Base-by-base conservation (phyloP, 805 yeast genomes). In the Candida jianshihensis region DNA sequence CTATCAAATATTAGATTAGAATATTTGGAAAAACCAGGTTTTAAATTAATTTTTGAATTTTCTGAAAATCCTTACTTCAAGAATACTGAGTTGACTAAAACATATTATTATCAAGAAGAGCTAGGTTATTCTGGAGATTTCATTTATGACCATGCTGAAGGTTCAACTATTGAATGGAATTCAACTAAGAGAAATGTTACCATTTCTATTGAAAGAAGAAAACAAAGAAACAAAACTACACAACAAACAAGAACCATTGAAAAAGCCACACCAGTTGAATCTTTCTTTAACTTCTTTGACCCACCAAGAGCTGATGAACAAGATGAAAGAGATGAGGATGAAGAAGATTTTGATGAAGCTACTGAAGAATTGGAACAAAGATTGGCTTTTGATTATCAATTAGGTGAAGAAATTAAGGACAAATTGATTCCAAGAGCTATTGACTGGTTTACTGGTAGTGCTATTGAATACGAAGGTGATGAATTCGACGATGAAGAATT, bases 381-480 rank as follows among this genome's bases (percentile, higher is more conserved):
- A 56, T 71, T 92, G 53, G 96, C 88, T 51, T 68, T 85, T 51
- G 98, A 92, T 64, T 92, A 92, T 67, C 92, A 88, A 56, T 71
- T 92, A 44, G 98, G 97, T 44, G 98, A 92, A 64, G 89, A 89
- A 54, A 76, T 92, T 59, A 92, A 92, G 69, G 97, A 92, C 61
- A 84, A 92, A 61, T 73, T 92, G 57, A 81, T 92, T 44, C 97
- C 97, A 44, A 79, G 96, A 57, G 97, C 97, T 35, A 75, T 92
- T 53, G 97, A 90, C 60, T 92, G 98, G 97, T 92, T 88, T 61
- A 90, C 98, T 9, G 98, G 98, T 33, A 87, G 87, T 47, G 98
- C 98, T 18, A 72, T 90, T 40, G 95, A 84, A 39, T 75, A 73
- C 12, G 87, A 71, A 9, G 85, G 73, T 14, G 81, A 71, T 4